Base-by-base conservation (phyloP, 164 flowering plant genomes). In the Annona squamosa region DNA sequence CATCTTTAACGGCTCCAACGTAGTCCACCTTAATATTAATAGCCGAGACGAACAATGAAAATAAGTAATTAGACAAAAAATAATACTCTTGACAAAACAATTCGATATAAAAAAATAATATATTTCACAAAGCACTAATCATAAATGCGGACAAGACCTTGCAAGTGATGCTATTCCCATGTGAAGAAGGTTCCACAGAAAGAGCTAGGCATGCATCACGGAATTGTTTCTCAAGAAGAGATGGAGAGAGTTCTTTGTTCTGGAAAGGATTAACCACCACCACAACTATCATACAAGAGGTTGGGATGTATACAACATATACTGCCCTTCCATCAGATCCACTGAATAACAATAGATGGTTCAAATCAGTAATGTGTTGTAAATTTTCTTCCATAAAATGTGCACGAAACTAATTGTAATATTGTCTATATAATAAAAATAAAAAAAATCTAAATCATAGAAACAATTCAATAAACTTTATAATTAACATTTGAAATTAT, bases 201-300 rank as follows among this genome's bases (percentile, higher is more conserved):
- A 89, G 83, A 6, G 87, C 79, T 66, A 86, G 90, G 79, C 97
- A 89, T 73, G 93, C 95, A 76, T 93, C 97, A 48, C 87, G 87
- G 71, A 87, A 93, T 78, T 87, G 92, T 73, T 80, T 89, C 71
- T 91, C 97, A 68, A 96, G 87, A 78, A 90, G 80, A 69, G 87
- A 77, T 17, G 92, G 72, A 65, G 94, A 84, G 74, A 96, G 74
- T 69, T 89, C 96, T 80, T 84, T 88, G 82, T 90, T 89, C 72
- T 86, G 97, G 75, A 85, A 88, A 63, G 97, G 95, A 81, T 90
- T 93, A 45, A 93, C 93, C 73, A 90, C 93, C 79, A 93, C 85
- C 62, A 87, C 90, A 64, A 59, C 65, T 65, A 93, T 76, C 45
- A 83, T 75, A 77, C 85, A 74, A 65, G 89, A 85, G 70, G 87